Conservation (phyloP, 257 asterid genomes). For the Solanum tarijense region DNA sequence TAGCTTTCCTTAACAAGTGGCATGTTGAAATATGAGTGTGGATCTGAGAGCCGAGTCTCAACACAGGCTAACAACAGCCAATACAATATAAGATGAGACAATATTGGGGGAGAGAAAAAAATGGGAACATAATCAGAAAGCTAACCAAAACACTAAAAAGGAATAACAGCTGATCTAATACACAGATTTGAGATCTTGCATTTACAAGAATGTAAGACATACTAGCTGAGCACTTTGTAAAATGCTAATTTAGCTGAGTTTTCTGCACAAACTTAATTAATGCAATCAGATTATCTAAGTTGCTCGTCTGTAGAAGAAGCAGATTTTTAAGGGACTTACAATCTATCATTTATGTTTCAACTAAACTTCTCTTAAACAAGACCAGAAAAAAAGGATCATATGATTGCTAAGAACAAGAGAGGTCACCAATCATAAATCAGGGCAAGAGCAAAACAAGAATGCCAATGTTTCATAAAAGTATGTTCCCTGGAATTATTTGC, state of each 20-base stretch:
- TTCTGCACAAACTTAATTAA: background rate
- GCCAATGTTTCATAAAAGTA: background rate
- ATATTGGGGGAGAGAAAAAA: background rate
- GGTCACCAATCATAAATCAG: background rate
- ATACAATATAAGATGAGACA: background rate
- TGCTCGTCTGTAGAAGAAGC: background rate
- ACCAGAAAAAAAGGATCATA: background rate
- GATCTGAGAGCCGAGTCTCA: background rate
- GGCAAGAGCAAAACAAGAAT: background rate
- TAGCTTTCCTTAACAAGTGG: background rate
- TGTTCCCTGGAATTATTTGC: background rate
- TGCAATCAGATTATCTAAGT: background rate
- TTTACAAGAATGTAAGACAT: background rate
- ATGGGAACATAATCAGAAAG: background rate
- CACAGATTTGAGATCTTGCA: background rate
- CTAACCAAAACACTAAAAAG: background rate
- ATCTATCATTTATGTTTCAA: background rate
- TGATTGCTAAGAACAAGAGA: background rate
- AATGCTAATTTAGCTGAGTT: background rate
- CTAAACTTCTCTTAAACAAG: background rate
- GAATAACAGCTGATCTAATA: background rate
- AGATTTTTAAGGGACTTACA: background rate
- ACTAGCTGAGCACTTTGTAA: background rate
- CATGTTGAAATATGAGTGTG: background rate
- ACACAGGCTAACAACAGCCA: background rate